Evolutionary conservation across 2,329 filamentous ascomycete genomes (phyloP), one percentile per base, ranked within the genome.

Genomic region (Akanthomyces dipterigenus): DNA sequence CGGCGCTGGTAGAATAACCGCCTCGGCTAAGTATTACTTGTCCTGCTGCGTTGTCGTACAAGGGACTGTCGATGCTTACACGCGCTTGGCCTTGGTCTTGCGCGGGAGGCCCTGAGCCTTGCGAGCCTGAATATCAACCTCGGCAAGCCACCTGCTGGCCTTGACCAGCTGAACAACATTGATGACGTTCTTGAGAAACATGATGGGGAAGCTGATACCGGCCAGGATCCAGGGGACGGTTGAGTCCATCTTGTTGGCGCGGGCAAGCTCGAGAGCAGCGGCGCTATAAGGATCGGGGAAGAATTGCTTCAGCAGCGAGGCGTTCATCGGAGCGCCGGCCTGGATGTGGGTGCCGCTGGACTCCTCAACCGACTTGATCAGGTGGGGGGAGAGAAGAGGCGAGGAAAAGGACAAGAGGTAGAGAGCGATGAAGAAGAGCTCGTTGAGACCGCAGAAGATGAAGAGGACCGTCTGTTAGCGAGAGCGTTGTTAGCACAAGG

Each of bases 361-460:
- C 58, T 81, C 78, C 64, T 86, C 82, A 45, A 86, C 80, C 14
- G 84, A 79, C 68, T 85, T 79, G 64, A 88, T 86, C 57, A 98
- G 88, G 62, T 91, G 91, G 1, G 95, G 93, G 1, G 91, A 95
- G 60, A 98, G 85, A 42, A 87, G 84, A 2, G 93, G 93, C 62
- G 91, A 96, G 62, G 90, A 96, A 82, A 99, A 99, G 69, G 93
- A 97, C 63, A 99, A 88, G 59, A 99, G 89, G 79, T 99, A 99
- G 64, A 99, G 86, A 34, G 91, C 93, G 72, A 99, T 97, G 82
- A 99, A 99, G 83, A 97, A 99, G 66, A 93, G 78, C 77, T 99
- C 95, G 75, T 99, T 99, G 67, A 96, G 78, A 62, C 86, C 82
- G 80, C 95, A 99, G 77, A 91, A 90, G 64, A 91, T 77, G 78